A percentile compares a stretch with the other conserved stretches of the same genome.
phyloP scores from a whole-genome alignment of 2,329 filamentous ascomycete species.

The Aspergillus latus region DNA sequence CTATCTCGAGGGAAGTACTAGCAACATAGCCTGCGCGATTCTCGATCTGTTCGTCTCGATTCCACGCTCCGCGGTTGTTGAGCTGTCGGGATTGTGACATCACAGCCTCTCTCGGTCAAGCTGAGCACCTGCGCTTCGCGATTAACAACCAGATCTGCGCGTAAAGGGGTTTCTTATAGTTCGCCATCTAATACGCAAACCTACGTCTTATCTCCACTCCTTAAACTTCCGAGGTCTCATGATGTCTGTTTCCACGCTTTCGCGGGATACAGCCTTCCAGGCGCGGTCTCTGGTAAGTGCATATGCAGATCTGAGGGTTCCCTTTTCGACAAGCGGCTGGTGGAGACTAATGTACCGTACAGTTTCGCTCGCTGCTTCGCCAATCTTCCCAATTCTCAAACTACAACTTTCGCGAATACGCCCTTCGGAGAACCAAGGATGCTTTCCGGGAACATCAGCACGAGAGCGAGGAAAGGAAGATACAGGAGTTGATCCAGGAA shows the following conservation, averaged over 20 bases:
- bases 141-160: background rate
- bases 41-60: background rate
- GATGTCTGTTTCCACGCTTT: slow-evolving; percentile 47
- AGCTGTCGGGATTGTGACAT: background rate
- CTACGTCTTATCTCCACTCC: slow-evolving; percentile 11
- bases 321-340: no score
- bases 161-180: background rate
- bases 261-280: slow-evolving; percentile 47
- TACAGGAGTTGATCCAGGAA: slow-evolving; percentile 88
- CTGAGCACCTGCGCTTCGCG: slow-evolving; percentile 2
- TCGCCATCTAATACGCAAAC: background rate
- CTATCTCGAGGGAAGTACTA: background rate
- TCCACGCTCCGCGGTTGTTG: background rate
- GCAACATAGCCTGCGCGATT: background rate
- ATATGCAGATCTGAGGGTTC: background rate
- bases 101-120: background rate
- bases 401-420: slow-evolving; percentile 98
- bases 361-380: slow-evolving; percentile 92
- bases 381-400: slow-evolving; percentile 82
- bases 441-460: slow-evolving; percentile 78
- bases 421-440: slow-evolving; percentile 84
- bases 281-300: slow-evolving; percentile 47
- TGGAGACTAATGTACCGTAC: background rate
- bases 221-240: slow-evolving; percentile 12
- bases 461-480: slow-evolving; percentile 69